A percentile compares a stretch with the other conserved stretches of the same genome.
Conservation (phyloP, 164 flowering plant genomes). For the Buxus sempervirens region DNA sequence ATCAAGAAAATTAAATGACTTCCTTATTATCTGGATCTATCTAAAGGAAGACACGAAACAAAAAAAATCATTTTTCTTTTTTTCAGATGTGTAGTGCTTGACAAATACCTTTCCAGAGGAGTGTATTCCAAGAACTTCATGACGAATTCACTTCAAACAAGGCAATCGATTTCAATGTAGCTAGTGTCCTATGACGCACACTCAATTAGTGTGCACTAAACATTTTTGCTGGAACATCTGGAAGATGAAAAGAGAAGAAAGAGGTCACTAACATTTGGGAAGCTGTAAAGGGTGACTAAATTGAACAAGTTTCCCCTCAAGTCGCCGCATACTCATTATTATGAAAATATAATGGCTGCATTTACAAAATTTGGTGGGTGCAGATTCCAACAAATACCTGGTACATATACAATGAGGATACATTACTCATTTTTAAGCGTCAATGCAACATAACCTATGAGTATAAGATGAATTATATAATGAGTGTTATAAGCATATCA, state of each 20-base stretch:
- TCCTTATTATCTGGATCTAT: background rate
- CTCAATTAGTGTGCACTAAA: constrained; percentile 1
- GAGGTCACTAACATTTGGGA: background rate
- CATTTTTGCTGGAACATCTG: background rate
- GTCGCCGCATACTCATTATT: no score
- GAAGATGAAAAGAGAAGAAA: background rate
- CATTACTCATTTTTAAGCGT: no score
- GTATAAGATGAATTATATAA: no score
- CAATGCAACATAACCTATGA: no score
- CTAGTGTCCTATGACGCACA: background rate
- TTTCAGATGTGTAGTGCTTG: background rate
- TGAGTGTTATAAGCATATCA: no score
- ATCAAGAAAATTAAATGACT: background rate
- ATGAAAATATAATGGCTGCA: no score
- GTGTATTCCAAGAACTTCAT: constrained; percentile 93
- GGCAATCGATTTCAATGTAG: background rate
- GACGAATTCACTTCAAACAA: constrained; percentile 10
- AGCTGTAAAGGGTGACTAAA: no score
- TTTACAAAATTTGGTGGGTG: no score
- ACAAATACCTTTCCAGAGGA: constrained; percentile 61
- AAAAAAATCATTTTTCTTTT: background rate
- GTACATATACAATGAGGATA: no score
- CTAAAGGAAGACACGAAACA: background rate
- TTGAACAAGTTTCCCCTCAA: no score
- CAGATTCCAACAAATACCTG: no score